Evolutionary conservation across 345 rosid genomes (phyloP).

Genomic region (Stellera chamaejasme): DNA sequence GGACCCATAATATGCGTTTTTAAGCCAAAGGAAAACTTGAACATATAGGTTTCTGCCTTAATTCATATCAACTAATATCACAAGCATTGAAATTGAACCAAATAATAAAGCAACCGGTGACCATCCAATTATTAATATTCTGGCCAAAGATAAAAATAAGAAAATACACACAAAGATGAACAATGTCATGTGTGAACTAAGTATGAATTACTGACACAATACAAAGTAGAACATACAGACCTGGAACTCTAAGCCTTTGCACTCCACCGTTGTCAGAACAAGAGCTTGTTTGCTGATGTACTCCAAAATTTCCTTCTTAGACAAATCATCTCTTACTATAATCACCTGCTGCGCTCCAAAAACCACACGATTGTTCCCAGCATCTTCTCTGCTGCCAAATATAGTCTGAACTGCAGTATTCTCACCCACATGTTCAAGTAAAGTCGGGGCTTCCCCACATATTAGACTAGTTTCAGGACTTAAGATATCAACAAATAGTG

Average conservation of each 20-base stretch:
- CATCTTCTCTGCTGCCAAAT: slow-evolving; percentile 26
- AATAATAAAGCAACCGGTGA: too few species aligned
- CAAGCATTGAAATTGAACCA: too few species aligned
- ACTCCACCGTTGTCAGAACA: slow-evolving; percentile 32
- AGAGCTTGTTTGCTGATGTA: slow-evolving; percentile 44
- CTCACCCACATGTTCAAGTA: slow-evolving; percentile 25
- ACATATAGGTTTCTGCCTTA: too few species aligned
- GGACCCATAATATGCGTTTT: too few species aligned
- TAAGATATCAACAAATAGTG: slow-evolving; percentile 25
- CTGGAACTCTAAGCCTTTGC: slow-evolving; percentile 56
- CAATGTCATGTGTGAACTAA: neutral
- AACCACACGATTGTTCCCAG: slow-evolving; percentile 18
- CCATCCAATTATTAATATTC: too few species aligned
- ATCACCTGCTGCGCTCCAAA: slow-evolving; percentile 51
- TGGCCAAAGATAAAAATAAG: too few species aligned
- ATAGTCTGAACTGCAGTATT: slow-evolving; percentile 32
- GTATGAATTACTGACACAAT: neutral
- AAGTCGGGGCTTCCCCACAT: slow-evolving; percentile 41
- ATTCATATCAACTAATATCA: too few species aligned
- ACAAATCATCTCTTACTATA: slow-evolving; percentile 34
- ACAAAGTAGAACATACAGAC: slow-evolving; percentile 12
- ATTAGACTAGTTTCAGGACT: slow-evolving; percentile 30
- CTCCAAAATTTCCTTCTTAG: slow-evolving; percentile 18
- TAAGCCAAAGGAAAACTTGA: too few species aligned
- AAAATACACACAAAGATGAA: neutral